Evolutionary conservation across 495 filamentous ascomycete genomes (phyloP).

Genomic region (Daldinia loculata): DNA sequence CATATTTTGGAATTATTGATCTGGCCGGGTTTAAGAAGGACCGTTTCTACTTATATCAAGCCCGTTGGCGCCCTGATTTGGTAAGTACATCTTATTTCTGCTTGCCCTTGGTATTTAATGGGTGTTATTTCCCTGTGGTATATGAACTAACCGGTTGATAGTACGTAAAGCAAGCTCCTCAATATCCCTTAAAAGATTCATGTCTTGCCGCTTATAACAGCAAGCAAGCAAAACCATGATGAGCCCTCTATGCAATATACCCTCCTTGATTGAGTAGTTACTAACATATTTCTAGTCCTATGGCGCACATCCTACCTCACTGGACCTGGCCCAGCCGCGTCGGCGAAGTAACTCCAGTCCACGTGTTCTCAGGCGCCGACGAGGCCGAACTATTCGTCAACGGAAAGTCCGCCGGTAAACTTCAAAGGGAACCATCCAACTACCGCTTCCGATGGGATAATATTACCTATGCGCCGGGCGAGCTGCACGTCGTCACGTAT

Average conservation of each 20-base stretch:
- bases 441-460: conserved; percentile 61
- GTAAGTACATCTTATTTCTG: conserved; percentile 10
- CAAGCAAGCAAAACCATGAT: neutral
- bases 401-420: conserved; percentile 50
- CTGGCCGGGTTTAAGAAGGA: conserved; percentile 63
- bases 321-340: conserved; percentile 61
- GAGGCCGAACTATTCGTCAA: conserved; percentile 63
- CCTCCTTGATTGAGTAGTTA: neutral
- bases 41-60: conserved; percentile 58
- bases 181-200: neutral
- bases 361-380: conserved; percentile 57
- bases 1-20: conserved; percentile 60
- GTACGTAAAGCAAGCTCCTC: conserved; percentile 20
- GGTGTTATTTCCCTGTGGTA: too few species aligned
- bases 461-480: conserved; percentile 54
- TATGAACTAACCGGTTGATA: conserved; percentile 18
- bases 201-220: neutral
- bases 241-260: neutral
- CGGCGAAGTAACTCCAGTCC: conserved; percentile 57
- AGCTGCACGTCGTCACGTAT: conserved; percentile 55
- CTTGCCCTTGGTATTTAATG: too few species aligned
- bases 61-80: conserved; percentile 55
- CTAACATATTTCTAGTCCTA: conserved; percentile 24
- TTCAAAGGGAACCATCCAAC: conserved; percentile 44
- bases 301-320: conserved; percentile 59